Evolutionary conservation across 1,139 yeast genomes (phyloP), one percentile per base, ranked within the genome.

Genomic region (Geotrichum cucujoidarum): DNA sequence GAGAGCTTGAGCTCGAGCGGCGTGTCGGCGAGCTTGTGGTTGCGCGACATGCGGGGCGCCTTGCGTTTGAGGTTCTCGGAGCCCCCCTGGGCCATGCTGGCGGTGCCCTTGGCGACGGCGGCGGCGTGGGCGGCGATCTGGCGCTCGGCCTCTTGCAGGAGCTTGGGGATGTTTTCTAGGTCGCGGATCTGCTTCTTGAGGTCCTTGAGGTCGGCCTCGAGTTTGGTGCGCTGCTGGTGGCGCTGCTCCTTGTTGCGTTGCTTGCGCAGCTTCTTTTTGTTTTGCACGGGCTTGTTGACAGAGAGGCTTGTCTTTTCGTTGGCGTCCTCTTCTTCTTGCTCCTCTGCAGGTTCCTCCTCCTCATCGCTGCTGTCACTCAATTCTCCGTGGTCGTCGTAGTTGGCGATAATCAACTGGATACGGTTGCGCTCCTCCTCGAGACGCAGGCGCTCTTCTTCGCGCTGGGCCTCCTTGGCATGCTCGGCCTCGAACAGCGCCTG

Each of bases 1-100:
- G 95, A 80, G 48, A 94, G 76, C 67, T 92, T 92, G 37, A 92
- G 83, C 61, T 92, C 97, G 49, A 92, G 66, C 29, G 85, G 83
- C 37, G 76, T 76, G 48, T 81, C 83, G 51, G 79, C 67, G 22
- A 79, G 72, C 37, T 75, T 72, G 62, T 83, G 79, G 60, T 80
- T 84, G 63, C 59, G 64, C 33, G 43, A 29, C 42, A 52, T 51
- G 64, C 70, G 51, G 60, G 45, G 43, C 59, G 55, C 61, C 52
- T 64, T 60, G 56, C 66, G 53, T 40, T 35, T 46, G 27, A 6
- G 27, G 27, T 6, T 6, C 27, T 10, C 27, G 27, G 27, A 10
- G 27, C 10, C 27, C 27, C 60, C 47, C 55, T 29, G 55, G 35
- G 55, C 46, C 13, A 57, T 48, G 6, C 25, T 40, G 10, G 16